These are phyloP conservation scores for Erythrophleum fordii DNA, from an alignment of 306 rosid genomes.

Conservation along the genomic window DNA sequence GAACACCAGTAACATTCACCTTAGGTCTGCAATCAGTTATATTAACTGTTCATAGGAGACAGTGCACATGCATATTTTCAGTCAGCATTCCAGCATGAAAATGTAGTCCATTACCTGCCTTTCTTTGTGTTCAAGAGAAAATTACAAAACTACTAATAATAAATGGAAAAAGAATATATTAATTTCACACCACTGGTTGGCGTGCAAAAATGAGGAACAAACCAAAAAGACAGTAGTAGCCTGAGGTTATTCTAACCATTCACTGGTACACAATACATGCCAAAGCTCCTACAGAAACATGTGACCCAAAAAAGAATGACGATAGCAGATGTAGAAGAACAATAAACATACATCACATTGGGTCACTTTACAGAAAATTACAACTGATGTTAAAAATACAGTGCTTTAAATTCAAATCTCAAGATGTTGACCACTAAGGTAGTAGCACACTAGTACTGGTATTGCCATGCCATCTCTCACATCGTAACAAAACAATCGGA, in stretches of 20 bases:
- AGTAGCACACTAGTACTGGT: conserved; percentile 25
- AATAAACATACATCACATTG: conserved; percentile 50
- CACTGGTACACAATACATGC: conserved; percentile 44
- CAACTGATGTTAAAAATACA: conserved; percentile 44
- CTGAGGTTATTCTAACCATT: conserved; percentile 45
- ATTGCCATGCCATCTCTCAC: conserved; percentile 41
- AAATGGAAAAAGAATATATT: conserved; percentile 34
- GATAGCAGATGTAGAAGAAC: conserved; percentile 40
- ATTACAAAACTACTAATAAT: background rate
- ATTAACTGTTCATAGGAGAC: background rate
- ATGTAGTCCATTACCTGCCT: background rate
- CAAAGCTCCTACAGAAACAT: conserved; percentile 45
- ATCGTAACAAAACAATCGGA: conserved; percentile 37
- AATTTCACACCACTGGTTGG: conserved; percentile 48
- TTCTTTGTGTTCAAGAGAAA: background rate
- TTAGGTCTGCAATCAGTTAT: background rate
- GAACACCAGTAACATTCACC: background rate
- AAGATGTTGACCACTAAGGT: conserved; percentile 37
- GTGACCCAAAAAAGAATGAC: conserved; percentile 54
- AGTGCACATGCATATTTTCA: background rate
- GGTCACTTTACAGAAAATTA: conserved; percentile 54
- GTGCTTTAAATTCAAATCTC: conserved; percentile 49
- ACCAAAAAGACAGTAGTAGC: conserved; percentile 45
- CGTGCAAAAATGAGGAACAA: conserved; percentile 46
- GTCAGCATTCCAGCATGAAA: background rate